Evolutionary conservation across 164 flowering plant species (phyloP).

Genomic region (Nymphaea colorata): DNA sequence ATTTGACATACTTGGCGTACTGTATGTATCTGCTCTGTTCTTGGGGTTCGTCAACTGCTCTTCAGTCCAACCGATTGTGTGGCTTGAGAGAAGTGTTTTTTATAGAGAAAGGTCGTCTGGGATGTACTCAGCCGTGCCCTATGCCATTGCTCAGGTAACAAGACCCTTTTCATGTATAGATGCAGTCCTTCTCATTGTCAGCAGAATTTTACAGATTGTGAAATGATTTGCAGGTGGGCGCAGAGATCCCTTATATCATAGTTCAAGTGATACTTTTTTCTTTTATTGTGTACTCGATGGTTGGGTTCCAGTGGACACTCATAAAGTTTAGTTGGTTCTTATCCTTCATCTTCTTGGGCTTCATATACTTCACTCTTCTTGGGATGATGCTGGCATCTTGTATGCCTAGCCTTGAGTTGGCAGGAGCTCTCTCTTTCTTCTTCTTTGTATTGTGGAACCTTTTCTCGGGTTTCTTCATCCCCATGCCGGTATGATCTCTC

Average conservation of each 20-base stretch:
- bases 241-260: not conserved
- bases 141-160: not conserved
- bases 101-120: conserved; percentile 4
- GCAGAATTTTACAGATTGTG: no score
- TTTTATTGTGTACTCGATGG: conserved; percentile 2
- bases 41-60: not conserved
- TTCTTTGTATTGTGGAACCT: conserved; percentile 11
- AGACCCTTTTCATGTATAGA: not conserved
- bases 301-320: not conserved
- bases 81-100: conserved; percentile 4
- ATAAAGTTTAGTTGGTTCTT: conserved; percentile 3
- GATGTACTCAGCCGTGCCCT: conserved; percentile 1
- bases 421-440: conserved; percentile 3
- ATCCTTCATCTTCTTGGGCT: conserved; percentile 5
- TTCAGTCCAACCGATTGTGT: conserved; percentile 3
- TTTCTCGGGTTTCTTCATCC: conserved; percentile 12
- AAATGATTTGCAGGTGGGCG: not conserved
- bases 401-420: conserved; percentile 2
- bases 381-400: conserved; percentile 9
- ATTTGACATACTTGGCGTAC: not conserved
- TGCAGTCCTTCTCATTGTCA: no score
- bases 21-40: not conserved
- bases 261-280: not conserved
- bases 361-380: conserved; percentile 9
- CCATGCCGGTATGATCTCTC: conserved; percentile 5